These are phyloP conservation scores for Ascocoryne sarcoides DNA, from an alignment of 2,329 filamentous ascomycete genomes.

Conservation along the genomic window DNA sequence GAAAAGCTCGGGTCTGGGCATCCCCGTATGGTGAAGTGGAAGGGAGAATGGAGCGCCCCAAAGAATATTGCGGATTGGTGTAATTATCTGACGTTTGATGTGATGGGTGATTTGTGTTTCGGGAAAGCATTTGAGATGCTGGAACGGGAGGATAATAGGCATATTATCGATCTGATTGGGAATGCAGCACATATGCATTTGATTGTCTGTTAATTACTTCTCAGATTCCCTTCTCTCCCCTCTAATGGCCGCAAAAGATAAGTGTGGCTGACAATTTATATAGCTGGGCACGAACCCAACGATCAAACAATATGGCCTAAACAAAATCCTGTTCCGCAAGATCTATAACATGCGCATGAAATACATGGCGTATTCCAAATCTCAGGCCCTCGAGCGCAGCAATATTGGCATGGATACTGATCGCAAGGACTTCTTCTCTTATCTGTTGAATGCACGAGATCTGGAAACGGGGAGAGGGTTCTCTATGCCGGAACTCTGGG, in stretches of 20 bases:
- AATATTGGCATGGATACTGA: constrained; percentile 50
- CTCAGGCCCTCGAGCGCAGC: constrained; percentile 57
- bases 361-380: constrained; percentile 64
- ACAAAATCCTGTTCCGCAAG: constrained; percentile 58
- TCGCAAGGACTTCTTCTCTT: constrained; percentile 50
- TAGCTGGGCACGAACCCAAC: constrained; percentile 56
- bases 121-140: constrained; percentile 43
- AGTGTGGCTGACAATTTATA: too few species aligned
- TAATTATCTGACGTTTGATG: constrained; percentile 38
- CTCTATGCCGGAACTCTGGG: constrained; percentile 27
- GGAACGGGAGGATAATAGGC: constrained; percentile 45
- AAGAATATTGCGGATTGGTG: constrained; percentile 48
- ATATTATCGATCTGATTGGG: constrained; percentile 58
- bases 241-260: background rate
- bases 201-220: constrained; percentile 37
- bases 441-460: constrained; percentile 62
- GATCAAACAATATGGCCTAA: constrained; percentile 55
- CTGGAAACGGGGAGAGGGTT: constrained; percentile 51
- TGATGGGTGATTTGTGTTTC: constrained; percentile 42
- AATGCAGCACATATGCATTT: constrained; percentile 60
- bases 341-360: constrained; percentile 58
- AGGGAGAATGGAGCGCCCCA: constrained; percentile 41
- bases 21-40: background rate
- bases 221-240: background rate
- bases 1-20: constrained; percentile 35